phyloP scores from a whole-genome alignment of 108 stramenopile species.

The Fistulifera pelliculosa region DNA sequence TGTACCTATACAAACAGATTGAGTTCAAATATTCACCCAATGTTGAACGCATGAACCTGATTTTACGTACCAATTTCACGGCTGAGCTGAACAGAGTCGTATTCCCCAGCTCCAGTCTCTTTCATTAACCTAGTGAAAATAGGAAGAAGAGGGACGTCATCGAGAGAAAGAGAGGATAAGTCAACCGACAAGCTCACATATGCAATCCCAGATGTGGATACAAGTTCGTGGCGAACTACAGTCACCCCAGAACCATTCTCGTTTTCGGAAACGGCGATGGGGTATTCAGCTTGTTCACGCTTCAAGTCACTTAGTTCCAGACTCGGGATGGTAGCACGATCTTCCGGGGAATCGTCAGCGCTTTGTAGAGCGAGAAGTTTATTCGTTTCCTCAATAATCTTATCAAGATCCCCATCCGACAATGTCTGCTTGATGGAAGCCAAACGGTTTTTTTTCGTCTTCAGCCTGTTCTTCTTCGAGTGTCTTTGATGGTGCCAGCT shows the following conservation, averaged over 20 bases:
- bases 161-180: conserved; percentile 61
- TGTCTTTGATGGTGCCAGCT: conserved; percentile 83
- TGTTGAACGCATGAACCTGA: no score
- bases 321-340: conserved; percentile 84
- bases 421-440: conserved; percentile 75
- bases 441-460: conserved; percentile 70
- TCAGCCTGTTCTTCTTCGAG: conserved; percentile 73
- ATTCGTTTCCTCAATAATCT: conserved; percentile 72
- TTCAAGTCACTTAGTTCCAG: conserved; percentile 84
- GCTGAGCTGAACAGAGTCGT: conserved; percentile 78
- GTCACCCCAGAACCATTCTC: conserved; percentile 70
- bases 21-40: no score
- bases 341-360: conserved; percentile 87
- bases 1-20: conserved; percentile 11
- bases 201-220: conserved; percentile 88
- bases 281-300: conserved; percentile 79
- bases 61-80: conserved; percentile 45
- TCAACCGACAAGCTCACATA: conserved; percentile 83
- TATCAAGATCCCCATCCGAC: conserved; percentile 65
- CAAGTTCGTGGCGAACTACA: conserved; percentile 78
- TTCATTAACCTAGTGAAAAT: conserved; percentile 82
- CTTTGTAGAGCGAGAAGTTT: conserved; percentile 85
- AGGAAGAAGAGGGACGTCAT: conserved; percentile 84
- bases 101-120: conserved; percentile 88
- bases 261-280: conserved; percentile 75